Conservation (phyloP, 2,329 filamentous ascomycete species). For the Juglanconis oblonga region DNA sequence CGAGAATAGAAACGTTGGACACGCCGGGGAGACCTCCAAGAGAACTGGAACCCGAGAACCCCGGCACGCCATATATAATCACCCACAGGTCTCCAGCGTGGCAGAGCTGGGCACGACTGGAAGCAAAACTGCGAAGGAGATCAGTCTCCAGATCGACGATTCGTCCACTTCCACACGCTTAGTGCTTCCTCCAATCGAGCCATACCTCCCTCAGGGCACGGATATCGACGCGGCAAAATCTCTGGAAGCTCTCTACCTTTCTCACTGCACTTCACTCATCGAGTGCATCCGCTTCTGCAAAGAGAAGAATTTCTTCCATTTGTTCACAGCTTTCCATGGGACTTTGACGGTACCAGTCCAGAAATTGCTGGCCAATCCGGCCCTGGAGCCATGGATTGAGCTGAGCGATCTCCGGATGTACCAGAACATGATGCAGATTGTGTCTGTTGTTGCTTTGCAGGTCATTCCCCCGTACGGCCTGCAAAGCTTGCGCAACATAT, state of each 20-base stretch:
- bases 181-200: slow-evolving; percentile 78
- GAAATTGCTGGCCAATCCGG: slow-evolving; percentile 79
- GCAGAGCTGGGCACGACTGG: slow-evolving; percentile 57
- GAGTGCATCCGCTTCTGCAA: slow-evolving; percentile 96
- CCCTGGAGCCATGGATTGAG: slow-evolving; percentile 87
- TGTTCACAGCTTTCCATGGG: slow-evolving; percentile 93
- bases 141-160: slow-evolving; percentile 61
- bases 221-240: slow-evolving; percentile 86
- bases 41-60: slow-evolving; percentile 29
- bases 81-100: slow-evolving; percentile 53
- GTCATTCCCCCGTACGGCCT: slow-evolving; percentile 86
- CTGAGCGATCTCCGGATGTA: slow-evolving; percentile 95
- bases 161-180: slow-evolving; percentile 66
- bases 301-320: slow-evolving; percentile 92
- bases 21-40: background rate
- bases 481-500: slow-evolving; percentile 83
- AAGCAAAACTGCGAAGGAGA: slow-evolving; percentile 55
- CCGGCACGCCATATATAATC: slow-evolving; percentile 56
- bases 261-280: slow-evolving; percentile 91
- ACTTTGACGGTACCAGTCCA: slow-evolving; percentile 96
- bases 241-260: slow-evolving; percentile 82
- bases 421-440: slow-evolving; percentile 92
- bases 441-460: slow-evolving; percentile 84
- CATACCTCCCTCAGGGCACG: slow-evolving; percentile 76
- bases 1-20: background rate